Percentiles rank a stretch among this genome's conserved stretches.
phyloP scores from a whole-genome alignment of 1,139 yeast genomes.

The Candida labiduridarum region DNA sequence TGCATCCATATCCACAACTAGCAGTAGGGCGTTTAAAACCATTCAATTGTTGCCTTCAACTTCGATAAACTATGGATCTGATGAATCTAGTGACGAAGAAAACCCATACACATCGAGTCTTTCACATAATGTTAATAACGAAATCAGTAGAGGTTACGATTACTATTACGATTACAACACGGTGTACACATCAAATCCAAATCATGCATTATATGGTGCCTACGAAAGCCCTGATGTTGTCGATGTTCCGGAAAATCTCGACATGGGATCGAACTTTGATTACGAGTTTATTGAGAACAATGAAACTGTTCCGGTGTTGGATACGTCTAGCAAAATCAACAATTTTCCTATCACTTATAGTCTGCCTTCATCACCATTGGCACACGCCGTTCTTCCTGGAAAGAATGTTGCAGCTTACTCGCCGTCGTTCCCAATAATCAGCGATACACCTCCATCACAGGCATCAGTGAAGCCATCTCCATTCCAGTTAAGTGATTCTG shows the following conservation, averaged over 20 bases:
- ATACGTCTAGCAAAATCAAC: slow-evolving; percentile 21
- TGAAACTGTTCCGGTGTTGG: slow-evolving; percentile 23
- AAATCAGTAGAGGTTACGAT: slow-evolving; percentile 69
- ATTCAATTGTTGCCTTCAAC: slow-evolving; percentile 83
- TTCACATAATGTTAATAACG: slow-evolving; percentile 74
- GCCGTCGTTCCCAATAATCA: slow-evolving; percentile 6
- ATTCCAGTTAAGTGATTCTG: slow-evolving; percentile 23
- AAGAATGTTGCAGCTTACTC: slow-evolving; percentile 1
- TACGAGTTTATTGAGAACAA: slow-evolving; percentile 33
- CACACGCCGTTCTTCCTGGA: slow-evolving; percentile 1
- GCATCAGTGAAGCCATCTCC: slow-evolving; percentile 14
- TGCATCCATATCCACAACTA: slow-evolving; percentile 28
- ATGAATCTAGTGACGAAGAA: slow-evolving; percentile 63
- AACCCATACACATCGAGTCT: slow-evolving; percentile 60
- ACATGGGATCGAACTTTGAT: slow-evolving; percentile 43
- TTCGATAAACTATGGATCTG: slow-evolving; percentile 74
- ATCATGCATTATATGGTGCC: slow-evolving; percentile 45
- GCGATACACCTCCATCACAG: slow-evolving; percentile 4
- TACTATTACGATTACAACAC: slow-evolving; percentile 87
- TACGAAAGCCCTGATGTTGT: slow-evolving; percentile 39
- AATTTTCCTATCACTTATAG: slow-evolving; percentile 11
- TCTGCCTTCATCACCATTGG: slow-evolving; percentile 14
- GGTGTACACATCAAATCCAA: slow-evolving; percentile 66
- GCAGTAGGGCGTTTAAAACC: slow-evolving; percentile 45
- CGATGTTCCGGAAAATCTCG: slow-evolving; percentile 49